Base-by-base conservation (phyloP, 2,329 filamentous ascomycete genomes). In the Xylariales sp. region DNA sequence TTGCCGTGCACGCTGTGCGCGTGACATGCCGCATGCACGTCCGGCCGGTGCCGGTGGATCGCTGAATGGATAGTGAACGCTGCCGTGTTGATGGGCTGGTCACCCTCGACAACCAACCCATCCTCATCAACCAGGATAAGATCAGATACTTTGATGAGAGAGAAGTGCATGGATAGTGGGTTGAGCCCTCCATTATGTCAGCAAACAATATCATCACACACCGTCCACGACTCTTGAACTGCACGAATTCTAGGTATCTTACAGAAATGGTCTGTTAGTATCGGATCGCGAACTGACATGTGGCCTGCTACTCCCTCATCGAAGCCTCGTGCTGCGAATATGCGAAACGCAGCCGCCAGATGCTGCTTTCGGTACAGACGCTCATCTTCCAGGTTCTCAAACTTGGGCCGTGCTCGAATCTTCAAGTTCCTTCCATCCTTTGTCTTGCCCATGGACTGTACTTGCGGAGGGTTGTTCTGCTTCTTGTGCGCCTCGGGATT, bases 271-370 rank as follows among this genome's bases (percentile, higher is more conserved):
- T 78, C 63, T 0, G 65, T 62, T 43, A 74, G 60, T 48, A 81
- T 76, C 0, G 78, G 78, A 48, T 83, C 79, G 8, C 78, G 66
- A 1, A 83, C 73, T 5, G 65, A 70, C 41, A 84, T 83, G 53
- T 84, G 79, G 0, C 79, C 78, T 8, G 67, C 66, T 61, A 82
- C 78, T 35, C 79, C 79, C 53, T 83, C 78, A 1, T 73, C 75
- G 56, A 74, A 81, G 37, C 74, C 76, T 47, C 78, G 73, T 37
- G 77, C 69, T 2, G 78, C 70, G 49, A 81, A 82, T 38, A 81
- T 69, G 10, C 78, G 71, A 55, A 83, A 83, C 13, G 76, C 75
- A 6, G 69, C 67, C 2, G 75, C 75, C 55, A 78, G 76, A 50
- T 80, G 76, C 16, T 71, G 65, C 19, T 78, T 66, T 44, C 77